Conservation (phyloP, 1,284 basidiomycete species). For the Sporisorium exsertum region DNA sequence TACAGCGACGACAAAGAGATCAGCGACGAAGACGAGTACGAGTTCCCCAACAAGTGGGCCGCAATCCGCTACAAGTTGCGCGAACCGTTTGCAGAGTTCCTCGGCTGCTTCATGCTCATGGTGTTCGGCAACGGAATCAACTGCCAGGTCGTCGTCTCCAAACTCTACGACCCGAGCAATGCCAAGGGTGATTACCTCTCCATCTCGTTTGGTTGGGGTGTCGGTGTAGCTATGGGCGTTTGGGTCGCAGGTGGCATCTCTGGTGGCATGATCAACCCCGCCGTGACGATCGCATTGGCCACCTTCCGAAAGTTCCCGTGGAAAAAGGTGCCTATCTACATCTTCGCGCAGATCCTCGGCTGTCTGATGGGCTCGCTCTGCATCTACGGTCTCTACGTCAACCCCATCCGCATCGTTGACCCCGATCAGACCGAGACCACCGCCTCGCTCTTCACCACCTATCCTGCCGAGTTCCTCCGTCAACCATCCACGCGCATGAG, state of each 20-base stretch:
- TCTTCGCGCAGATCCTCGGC: slow-evolving; percentile 79
- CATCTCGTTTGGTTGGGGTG: slow-evolving; percentile 63
- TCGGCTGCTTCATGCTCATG: slow-evolving; percentile 60
- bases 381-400: slow-evolving; percentile 81
- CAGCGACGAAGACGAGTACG: slow-evolving; percentile 33
- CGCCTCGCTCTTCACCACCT: slow-evolving; percentile 79
- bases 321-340: slow-evolving; percentile 81
- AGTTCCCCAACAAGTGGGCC: slow-evolving; percentile 61
- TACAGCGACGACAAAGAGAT: slow-evolving; percentile 12
- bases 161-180: slow-evolving; percentile 32
- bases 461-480: slow-evolving; percentile 69
- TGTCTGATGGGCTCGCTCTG: slow-evolving; percentile 78
- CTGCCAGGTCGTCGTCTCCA: slow-evolving; percentile 55
- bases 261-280: slow-evolving; percentile 59
- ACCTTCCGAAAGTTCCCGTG: slow-evolving; percentile 81
- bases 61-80: slow-evolving; percentile 52
- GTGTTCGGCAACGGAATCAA: slow-evolving; percentile 65
- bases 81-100: slow-evolving; percentile 61
- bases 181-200: slow-evolving; percentile 57
- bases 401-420: slow-evolving; percentile 74
- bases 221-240: slow-evolving; percentile 62
- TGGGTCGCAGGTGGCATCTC: slow-evolving; percentile 63
- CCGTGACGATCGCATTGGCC: slow-evolving; percentile 76
- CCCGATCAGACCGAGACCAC: slow-evolving; percentile 70
- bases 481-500: slow-evolving; percentile 44